Percentiles rank a stretch among this genome's conserved stretches.
Conservation (phyloP, 177 flowering plant species). For the Telopea speciosissima region DNA sequence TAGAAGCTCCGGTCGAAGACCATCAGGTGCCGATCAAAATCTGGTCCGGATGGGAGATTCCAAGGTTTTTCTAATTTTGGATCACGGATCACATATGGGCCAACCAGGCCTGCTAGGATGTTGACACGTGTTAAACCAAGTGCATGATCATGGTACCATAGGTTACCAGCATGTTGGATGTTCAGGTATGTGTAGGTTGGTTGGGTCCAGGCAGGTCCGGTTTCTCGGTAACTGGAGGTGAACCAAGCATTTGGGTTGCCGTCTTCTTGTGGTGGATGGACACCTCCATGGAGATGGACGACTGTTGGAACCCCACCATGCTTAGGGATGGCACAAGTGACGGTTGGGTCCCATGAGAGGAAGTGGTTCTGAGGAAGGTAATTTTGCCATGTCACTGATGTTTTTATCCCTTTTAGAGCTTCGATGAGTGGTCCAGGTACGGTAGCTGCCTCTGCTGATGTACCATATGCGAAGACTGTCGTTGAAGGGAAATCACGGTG, state of each 20-base stretch:
- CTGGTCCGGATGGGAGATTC: not conserved
- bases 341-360: constrained; percentile 24
- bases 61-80: not conserved
- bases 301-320: constrained; percentile 20
- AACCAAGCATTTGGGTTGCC: constrained; percentile 20
- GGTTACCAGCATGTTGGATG: constrained; percentile 10
- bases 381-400: constrained; percentile 19
- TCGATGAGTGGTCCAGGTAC: constrained; percentile 21
- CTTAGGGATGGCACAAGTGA: constrained; percentile 15
- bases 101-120: constrained; percentile 12
- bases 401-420: constrained; percentile 9
- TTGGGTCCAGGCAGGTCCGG: constrained; percentile 15
- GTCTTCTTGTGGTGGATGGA: constrained; percentile 14
- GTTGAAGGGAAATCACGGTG: constrained; percentile 15
- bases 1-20: constrained; percentile 11
- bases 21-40: constrained; percentile 4
- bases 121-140: constrained; percentile 12
- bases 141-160: constrained; percentile 22
- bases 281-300: constrained; percentile 22
- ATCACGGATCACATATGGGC: constrained; percentile 7
- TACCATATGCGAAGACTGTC: constrained; percentile 17
- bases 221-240: constrained; percentile 16
- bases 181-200: constrained; percentile 12
- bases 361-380: constrained; percentile 18
- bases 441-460: constrained; percentile 9